A percentile compares a stretch with the other conserved stretches of the same genome.
These are phyloP conservation scores for Annona squamosa DNA, from an alignment of 164 flowering plant genomes.

Conservation along the genomic window DNA sequence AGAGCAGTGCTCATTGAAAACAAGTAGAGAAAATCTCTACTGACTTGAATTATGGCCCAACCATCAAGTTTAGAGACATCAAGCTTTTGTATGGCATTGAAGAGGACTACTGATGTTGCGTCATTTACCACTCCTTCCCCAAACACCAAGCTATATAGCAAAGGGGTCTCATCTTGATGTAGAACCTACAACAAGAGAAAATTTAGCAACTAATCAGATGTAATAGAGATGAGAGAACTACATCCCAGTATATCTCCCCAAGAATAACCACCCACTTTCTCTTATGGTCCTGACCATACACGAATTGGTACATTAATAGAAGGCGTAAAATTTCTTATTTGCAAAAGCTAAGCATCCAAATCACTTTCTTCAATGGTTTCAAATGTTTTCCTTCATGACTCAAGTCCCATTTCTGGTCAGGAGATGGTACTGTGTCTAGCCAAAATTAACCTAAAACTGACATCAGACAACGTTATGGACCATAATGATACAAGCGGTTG, in stretches of 20 bases:
- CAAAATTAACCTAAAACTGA: too few relatives aligned
- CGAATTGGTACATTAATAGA: not conserved
- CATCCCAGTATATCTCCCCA: not conserved
- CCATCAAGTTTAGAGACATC: slow-evolving; percentile 38
- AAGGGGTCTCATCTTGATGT: slow-evolving; percentile 87
- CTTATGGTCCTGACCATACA: not conserved
- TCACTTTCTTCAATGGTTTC: not conserved
- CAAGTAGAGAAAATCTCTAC: slow-evolving; percentile 61
- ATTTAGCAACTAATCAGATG: not conserved
- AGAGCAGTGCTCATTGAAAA: slow-evolving; percentile 75
- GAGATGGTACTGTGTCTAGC: too few relatives aligned
- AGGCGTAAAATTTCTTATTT: not conserved
- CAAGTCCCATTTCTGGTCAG: not conserved
- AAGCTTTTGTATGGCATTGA: slow-evolving; percentile 77
- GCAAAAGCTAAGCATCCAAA: not conserved
- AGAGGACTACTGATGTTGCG: slow-evolving; percentile 92
- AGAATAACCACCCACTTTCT: not conserved
- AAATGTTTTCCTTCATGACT: not conserved
- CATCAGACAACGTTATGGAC: too few relatives aligned
- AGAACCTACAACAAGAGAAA: slow-evolving; percentile 46
- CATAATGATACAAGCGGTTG: too few relatives aligned
- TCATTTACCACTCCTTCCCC: slow-evolving; percentile 99
- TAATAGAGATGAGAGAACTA: not conserved
- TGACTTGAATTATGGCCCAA: slow-evolving; percentile 30
- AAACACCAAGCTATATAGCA: slow-evolving; percentile 90